Evolutionary conservation across 257 asterid genomes (phyloP).

Genomic region (Penstemon barbatus): DNA sequence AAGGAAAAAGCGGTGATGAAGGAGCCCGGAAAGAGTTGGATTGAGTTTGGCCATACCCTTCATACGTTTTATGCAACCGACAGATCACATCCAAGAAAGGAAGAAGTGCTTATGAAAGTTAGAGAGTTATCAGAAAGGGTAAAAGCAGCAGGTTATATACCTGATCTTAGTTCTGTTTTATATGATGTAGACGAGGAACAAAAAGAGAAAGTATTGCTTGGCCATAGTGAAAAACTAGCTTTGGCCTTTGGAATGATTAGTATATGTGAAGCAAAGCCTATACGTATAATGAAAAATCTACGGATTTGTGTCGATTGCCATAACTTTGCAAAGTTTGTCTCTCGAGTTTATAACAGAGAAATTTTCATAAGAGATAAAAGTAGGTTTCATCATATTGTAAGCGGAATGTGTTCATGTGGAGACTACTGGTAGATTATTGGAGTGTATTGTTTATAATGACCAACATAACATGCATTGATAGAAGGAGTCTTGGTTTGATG

Average conservation of each 20-base stretch:
- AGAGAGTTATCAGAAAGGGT: constrained; percentile 37
- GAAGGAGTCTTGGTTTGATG: no score
- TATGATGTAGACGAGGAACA: constrained; percentile 54
- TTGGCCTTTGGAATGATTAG: constrained; percentile 53
- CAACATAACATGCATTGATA: no score
- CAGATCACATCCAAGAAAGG: constrained; percentile 37
- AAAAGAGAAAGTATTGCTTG: constrained; percentile 44
- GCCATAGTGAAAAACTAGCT: constrained; percentile 63
- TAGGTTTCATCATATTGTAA: constrained; percentile 53
- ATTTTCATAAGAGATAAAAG: constrained; percentile 46
- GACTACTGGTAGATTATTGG: constrained; percentile 42
- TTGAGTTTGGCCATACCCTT: constrained; percentile 44
- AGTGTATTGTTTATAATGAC: no score
- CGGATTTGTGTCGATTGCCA: constrained; percentile 62
- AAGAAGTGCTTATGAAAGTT: constrained; percentile 38
- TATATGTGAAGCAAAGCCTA: constrained; percentile 36
- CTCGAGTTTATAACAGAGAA: constrained; percentile 45
- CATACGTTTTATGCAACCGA: constrained; percentile 48
- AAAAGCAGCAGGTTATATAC: constrained; percentile 45
- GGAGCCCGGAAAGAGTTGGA: constrained; percentile 89
- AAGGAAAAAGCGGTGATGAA: constrained; percentile 46
- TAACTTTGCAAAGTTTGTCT: constrained; percentile 53
- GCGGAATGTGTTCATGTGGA: constrained; percentile 48
- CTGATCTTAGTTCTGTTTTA: constrained; percentile 41
- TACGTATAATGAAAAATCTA: constrained; percentile 55